These are phyloP conservation scores for Taphrina pruni DNA, from an alignment of 1,139 yeast genomes.

Conservation along the genomic window DNA sequence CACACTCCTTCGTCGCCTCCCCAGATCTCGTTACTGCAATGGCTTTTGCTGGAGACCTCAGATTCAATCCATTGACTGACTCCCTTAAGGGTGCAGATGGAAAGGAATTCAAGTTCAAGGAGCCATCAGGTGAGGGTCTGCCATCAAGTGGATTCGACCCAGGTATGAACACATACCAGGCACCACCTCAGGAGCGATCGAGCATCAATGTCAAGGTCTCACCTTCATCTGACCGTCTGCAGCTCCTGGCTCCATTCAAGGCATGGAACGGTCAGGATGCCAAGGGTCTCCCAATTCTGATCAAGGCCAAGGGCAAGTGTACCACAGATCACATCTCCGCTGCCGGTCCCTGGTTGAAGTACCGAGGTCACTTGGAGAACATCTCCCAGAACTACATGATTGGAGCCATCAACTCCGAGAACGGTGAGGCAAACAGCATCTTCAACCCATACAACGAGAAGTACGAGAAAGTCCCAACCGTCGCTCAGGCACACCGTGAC, in stretches of 20 bases:
- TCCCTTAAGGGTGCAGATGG: slow-evolving; percentile 92
- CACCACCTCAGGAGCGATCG: slow-evolving; percentile 90
- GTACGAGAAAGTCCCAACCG: slow-evolving; percentile 94
- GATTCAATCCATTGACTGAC: slow-evolving; percentile 98
- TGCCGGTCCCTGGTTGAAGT: slow-evolving; percentile 99
- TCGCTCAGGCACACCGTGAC: slow-evolving; percentile 94
- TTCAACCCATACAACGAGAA: slow-evolving; percentile 91
- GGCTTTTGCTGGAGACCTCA: slow-evolving; percentile 95
- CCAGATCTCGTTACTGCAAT: slow-evolving; percentile 97
- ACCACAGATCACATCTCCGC: slow-evolving; percentile 99
- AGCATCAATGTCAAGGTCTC: slow-evolving; percentile 72
- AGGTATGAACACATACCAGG: slow-evolving; percentile 96
- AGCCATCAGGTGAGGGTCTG: slow-evolving; percentile 91
- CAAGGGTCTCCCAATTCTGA: slow-evolving; percentile 83
- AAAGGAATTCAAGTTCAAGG: slow-evolving; percentile 89
- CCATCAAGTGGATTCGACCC: slow-evolving; percentile 92
- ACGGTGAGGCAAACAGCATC: slow-evolving; percentile 90
- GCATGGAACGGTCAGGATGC: slow-evolving; percentile 98
- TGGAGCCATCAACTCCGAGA: slow-evolving; percentile 98
- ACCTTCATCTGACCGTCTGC: slow-evolving; percentile 88
- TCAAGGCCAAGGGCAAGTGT: slow-evolving; percentile 96
- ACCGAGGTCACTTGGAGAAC: slow-evolving; percentile 99
- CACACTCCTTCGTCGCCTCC: slow-evolving; percentile 97
- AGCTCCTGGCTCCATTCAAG: slow-evolving; percentile 85
- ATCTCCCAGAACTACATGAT: slow-evolving; percentile 99